Conservation (phyloP, 192 early-diverging fungal genomes). For the Powellomyces hirtus region DNA sequence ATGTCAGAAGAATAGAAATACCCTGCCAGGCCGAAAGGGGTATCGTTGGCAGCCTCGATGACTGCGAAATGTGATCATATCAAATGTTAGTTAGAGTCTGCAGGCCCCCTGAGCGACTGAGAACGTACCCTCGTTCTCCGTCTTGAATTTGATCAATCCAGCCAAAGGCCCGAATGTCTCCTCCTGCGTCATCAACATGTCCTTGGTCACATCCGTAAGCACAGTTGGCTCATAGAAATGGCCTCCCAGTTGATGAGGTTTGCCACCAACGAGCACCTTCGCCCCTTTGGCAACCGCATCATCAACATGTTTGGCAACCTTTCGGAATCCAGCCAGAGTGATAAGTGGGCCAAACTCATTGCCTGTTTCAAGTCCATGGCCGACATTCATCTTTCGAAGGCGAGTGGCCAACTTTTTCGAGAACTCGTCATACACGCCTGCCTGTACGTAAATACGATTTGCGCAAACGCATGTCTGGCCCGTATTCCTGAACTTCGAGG, state of each 20-base stretch:
- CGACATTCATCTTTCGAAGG: constrained; percentile 62
- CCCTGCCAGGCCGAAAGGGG: constrained; percentile 72
- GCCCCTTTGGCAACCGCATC: constrained; percentile 76
- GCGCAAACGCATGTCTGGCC: constrained; percentile 48
- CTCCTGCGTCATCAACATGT: constrained; percentile 69
- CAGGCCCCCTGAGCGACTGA: too few relatives aligned
- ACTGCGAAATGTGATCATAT: constrained; percentile 48
- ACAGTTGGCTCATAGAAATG: constrained; percentile 81
- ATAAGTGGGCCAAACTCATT: constrained; percentile 83
- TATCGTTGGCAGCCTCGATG: constrained; percentile 69
- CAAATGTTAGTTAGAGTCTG: too few relatives aligned
- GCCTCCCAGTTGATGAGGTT: constrained; percentile 20
- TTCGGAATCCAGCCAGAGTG: constrained; percentile 62
- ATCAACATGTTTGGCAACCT: constrained; percentile 65
- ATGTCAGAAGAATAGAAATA: constrained; percentile 83
- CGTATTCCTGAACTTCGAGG: constrained; percentile 41
- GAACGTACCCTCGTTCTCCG: constrained; percentile 58
- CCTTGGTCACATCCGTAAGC: constrained; percentile 61
- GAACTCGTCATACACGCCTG: constrained; percentile 38
- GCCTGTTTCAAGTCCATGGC: constrained; percentile 66
- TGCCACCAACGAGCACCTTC: constrained; percentile 64
- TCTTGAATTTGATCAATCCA: constrained; percentile 69
- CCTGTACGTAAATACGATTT: constrained; percentile 47
- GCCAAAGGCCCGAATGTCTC: constrained; percentile 94
- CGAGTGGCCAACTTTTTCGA: constrained; percentile 47